Conservation (phyloP, 2,329 filamentous ascomycete species). For the Xylariaceae sp. region DNA sequence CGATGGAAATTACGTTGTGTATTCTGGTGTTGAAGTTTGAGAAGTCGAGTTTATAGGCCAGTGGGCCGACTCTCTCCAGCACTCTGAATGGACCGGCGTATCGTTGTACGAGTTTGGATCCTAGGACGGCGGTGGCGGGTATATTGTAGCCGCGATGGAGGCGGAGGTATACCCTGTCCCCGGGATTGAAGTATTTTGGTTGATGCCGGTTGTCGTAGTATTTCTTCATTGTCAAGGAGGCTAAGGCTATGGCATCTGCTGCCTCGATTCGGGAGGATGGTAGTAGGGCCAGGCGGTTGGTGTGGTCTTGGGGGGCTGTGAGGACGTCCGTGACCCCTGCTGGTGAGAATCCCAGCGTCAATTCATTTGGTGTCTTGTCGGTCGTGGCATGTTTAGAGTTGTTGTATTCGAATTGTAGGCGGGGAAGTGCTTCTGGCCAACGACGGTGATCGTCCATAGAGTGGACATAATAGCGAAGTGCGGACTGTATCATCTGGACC, state of each 20-base stretch:
- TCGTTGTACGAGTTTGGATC: neutral
- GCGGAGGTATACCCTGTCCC: neutral
- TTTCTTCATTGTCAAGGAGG: neutral
- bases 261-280: neutral
- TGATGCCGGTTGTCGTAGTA: neutral
- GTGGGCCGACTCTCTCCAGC: neutral
- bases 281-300: neutral
- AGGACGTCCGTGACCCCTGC: neutral
- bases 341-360: neutral
- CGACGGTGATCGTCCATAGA: neutral
- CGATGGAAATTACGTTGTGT: neutral
- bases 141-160: slow-evolving; percentile 5
- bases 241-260: neutral
- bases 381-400: neutral
- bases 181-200: neutral
- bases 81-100: slow-evolving; percentile 2
- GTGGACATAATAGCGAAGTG: neutral
- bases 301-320: neutral
- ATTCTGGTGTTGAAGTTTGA: neutral
- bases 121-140: neutral
- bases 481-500: neutral
- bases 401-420: neutral
- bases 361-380: neutral
- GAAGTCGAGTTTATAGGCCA: neutral
- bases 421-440: neutral